Percentiles rank a stretch among this genome's conserved stretches.
phyloP scores from a whole-genome alignment of 2,329 filamentous ascomycete species.

The Aureobasidium lini region DNA sequence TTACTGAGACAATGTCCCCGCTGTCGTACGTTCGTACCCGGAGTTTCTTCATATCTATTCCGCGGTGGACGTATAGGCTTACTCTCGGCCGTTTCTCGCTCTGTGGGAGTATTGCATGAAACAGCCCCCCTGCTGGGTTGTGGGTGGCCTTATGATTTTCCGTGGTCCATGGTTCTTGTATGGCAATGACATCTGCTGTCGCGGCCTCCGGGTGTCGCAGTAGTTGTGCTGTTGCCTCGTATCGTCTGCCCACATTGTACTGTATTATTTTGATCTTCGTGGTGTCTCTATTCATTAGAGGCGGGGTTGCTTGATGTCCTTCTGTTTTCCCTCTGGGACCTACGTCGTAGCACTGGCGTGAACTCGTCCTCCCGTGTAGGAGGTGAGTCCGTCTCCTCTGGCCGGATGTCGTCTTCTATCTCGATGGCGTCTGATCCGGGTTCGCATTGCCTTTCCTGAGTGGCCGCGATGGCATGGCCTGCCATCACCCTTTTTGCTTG shows the following conservation, averaged over 20 bases:
- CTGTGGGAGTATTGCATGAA: neutral
- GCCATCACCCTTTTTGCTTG: neutral
- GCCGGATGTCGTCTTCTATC: too few species aligned
- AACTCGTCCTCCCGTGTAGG: neutral
- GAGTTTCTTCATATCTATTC: neutral
- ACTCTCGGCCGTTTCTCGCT: neutral
- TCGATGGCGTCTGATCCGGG: too few species aligned
- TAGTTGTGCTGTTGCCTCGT: neutral
- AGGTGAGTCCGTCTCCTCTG: too few species aligned
- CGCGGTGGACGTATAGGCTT: neutral
- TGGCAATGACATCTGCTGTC: neutral
- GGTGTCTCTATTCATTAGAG: slow-evolving; percentile 8
- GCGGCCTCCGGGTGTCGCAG: neutral
- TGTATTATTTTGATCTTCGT: neutral
- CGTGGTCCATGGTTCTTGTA: neutral
- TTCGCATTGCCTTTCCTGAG: neutral
- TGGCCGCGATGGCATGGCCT: too few species aligned
- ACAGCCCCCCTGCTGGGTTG: neutral
- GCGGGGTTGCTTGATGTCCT: neutral
- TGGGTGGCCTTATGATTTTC: neutral
- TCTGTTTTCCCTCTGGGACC: neutral
- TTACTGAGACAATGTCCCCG: neutral
- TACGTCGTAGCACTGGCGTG: neutral
- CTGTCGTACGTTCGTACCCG: neutral
- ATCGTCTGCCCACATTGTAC: slow-evolving; percentile 1